Conservation (phyloP, 805 yeast genomes). For the Saturnispora zaruensis region DNA sequence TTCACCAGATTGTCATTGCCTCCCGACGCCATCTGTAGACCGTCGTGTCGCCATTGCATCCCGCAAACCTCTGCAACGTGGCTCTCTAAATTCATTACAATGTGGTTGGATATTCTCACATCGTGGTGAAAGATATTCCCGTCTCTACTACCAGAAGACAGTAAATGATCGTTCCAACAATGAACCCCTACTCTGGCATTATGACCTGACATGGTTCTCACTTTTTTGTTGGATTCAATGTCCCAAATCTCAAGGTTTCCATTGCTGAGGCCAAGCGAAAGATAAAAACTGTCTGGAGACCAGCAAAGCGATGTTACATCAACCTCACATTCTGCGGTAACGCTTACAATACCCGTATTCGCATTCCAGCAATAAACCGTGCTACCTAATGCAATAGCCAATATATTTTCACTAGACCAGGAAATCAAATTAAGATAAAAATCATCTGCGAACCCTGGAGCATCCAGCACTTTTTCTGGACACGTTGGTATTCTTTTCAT, state of each 20-base stretch:
- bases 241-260: constrained; percentile 94
- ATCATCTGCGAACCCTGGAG: constrained; percentile 91
- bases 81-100: constrained; percentile 47
- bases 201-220: constrained; percentile 70
- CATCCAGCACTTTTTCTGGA: constrained; percentile 91
- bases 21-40: constrained; percentile 79
- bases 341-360: constrained; percentile 63
- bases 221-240: constrained; percentile 60
- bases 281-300: constrained; percentile 84
- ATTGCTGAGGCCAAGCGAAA: constrained; percentile 75
- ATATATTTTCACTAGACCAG: constrained; percentile 76
- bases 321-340: constrained; percentile 48
- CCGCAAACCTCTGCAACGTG: constrained; percentile 94
- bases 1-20: constrained; percentile 92
- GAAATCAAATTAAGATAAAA: constrained; percentile 78
- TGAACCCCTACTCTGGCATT: constrained; percentile 75
- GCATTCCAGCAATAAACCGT: constrained; percentile 93
- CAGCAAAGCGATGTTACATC: constrained; percentile 69
- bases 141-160: constrained; percentile 80
- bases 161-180: constrained; percentile 73
- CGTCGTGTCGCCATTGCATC: constrained; percentile 75
- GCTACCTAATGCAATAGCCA: constrained; percentile 83
- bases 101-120: constrained; percentile 75
- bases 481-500: constrained; percentile 74
- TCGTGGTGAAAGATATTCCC: constrained; percentile 86